These are phyloP conservation scores for Sanghuangporus baumii DNA, from an alignment of 1,284 basidiomycete genomes.

Conservation along the genomic window DNA sequence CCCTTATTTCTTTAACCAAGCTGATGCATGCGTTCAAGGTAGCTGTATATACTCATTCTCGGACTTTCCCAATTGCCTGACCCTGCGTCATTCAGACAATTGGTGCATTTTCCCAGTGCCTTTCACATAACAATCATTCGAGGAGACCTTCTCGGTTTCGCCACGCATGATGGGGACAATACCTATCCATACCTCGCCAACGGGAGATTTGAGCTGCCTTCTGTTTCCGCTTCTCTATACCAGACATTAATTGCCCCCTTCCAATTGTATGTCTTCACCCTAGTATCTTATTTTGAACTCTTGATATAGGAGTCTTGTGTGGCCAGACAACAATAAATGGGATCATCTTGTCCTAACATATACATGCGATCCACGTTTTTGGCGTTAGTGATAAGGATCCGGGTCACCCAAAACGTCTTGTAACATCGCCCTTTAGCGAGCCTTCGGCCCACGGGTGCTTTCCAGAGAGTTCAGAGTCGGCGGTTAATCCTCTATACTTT, in stretches of 20 bases:
- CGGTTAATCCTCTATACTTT: no score
- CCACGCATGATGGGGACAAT: neutral
- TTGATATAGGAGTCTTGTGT: neutral
- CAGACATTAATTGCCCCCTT: neutral
- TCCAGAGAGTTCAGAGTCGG: no score
- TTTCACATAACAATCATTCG: neutral
- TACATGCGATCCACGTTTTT: neutral
- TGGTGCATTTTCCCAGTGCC: neutral
- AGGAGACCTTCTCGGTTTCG: conserved; percentile 5
- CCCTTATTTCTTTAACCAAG: neutral
- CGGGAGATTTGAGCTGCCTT: neutral
- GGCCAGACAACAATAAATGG: neutral
- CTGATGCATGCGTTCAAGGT: neutral
- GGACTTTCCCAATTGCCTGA: neutral
- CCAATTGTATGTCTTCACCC: neutral
- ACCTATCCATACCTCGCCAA: conserved; percentile 3
- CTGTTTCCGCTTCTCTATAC: neutral
- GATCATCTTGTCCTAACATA: neutral
- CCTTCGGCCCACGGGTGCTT: no score
- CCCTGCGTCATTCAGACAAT: neutral
- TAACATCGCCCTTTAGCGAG: neutral
- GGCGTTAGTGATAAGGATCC: neutral
- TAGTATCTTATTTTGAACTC: neutral
- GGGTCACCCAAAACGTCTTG: neutral
- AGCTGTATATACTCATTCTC: neutral